Percentiles rank a stretch among this genome's conserved stretches.
Evolutionary conservation across 768 basidiomycete species (phyloP).

Genomic region (Kwoniella sp.): DNA sequence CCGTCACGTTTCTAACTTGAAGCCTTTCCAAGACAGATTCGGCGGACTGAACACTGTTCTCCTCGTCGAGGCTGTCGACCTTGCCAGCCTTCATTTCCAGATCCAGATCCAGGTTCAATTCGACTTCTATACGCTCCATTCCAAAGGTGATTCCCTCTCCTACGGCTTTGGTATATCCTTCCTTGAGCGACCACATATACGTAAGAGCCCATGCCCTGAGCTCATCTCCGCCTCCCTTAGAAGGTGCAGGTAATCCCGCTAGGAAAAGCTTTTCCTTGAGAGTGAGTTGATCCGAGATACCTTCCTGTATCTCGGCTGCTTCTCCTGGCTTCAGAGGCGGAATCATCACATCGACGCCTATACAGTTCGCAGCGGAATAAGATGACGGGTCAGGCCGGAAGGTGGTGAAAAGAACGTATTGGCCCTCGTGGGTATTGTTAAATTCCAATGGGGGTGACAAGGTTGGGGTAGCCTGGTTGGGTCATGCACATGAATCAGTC

Average conservation of each 20-base stretch:
- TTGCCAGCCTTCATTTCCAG: background rate
- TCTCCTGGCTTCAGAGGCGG: constrained; percentile 20
- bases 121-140: constrained; percentile 35
- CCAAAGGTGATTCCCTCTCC: constrained; percentile 46
- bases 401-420: constrained; percentile 28
- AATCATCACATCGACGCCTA: constrained; percentile 44
- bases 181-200: constrained; percentile 43
- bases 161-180: constrained; percentile 44
- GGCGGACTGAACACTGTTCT: background rate
- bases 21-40: background rate
- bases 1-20: constrained; percentile 9
- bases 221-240: constrained; percentile 2
- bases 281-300: constrained; percentile 30
- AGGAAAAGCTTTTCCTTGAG: constrained; percentile 23
- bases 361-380: constrained; percentile 1
- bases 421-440: constrained; percentile 43
- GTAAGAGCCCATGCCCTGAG: constrained; percentile 27
- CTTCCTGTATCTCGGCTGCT: constrained; percentile 29
- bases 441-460: constrained; percentile 33
- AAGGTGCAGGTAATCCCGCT: background rate
- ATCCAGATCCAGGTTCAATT: constrained; percentile 10
- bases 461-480: constrained; percentile 15
- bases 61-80: constrained; percentile 22
- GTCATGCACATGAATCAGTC: background rate
- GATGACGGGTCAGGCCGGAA: constrained; percentile 7